Conservation (phyloP, 495 filamentous ascomycete genomes). For the Penicillium dipodomyicola region DNA sequence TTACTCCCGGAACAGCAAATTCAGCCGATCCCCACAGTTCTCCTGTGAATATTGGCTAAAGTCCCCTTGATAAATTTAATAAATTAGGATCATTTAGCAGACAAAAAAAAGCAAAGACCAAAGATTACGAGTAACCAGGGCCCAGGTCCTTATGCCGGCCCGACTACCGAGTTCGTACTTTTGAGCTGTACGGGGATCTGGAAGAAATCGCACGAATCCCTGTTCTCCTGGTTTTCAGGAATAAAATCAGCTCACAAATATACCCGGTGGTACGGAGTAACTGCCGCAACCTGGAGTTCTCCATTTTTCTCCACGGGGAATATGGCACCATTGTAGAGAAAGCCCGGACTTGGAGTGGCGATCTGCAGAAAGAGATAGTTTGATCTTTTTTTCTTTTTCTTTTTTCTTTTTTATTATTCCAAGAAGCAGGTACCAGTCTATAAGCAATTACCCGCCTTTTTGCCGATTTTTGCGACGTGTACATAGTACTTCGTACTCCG, state of each 20-base stretch:
- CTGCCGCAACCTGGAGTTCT: background rate
- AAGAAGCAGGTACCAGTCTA: slow-evolving; percentile 19
- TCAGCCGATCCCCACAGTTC: slow-evolving; percentile 10
- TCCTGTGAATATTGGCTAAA: background rate
- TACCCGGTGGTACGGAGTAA: background rate
- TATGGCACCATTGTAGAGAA: slow-evolving; percentile 5
- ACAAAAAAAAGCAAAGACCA: background rate
- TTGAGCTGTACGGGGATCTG: background rate
- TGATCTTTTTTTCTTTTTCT: background rate
- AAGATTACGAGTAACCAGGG: background rate
- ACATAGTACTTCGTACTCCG: background rate
- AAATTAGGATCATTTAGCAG: background rate
- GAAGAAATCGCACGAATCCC: slow-evolving; percentile 5
- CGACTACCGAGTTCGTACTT: slow-evolving; percentile 5
- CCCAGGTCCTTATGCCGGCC: background rate
- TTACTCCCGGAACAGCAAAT: slow-evolving; percentile 4
- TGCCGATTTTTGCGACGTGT: slow-evolving; percentile 18
- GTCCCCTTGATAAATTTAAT: background rate
- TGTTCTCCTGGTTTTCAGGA: background rate
- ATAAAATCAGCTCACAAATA: background rate
- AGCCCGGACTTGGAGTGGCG: slow-evolving; percentile 3
- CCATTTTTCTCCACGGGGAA: slow-evolving; percentile 13
- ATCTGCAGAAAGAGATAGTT: background rate
- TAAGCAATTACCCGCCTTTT: slow-evolving; percentile 28
- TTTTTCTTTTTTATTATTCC: no score